These are phyloP conservation scores for Dissophora ornata DNA, from an alignment of 192 early-diverging fungal genomes.

Conservation along the genomic window DNA sequence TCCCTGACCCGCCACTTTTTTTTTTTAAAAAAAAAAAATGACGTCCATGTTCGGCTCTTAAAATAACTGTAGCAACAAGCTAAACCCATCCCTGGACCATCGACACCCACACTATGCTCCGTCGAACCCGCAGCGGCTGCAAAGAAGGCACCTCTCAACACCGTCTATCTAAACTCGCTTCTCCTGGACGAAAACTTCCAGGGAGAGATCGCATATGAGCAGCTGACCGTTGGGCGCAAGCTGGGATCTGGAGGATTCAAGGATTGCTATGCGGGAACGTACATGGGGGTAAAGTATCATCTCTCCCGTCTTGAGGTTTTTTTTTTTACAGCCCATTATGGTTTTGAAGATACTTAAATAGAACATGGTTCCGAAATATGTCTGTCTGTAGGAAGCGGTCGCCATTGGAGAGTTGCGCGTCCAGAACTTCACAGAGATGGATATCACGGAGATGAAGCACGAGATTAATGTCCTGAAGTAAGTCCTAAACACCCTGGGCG, in stretches of 20 bases:
- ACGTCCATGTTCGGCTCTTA: too few species aligned
- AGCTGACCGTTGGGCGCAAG: constrained; percentile 71
- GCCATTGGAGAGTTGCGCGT: constrained; percentile 81
- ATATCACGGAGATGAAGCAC: constrained; percentile 80
- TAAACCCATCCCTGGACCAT: constrained; percentile 75
- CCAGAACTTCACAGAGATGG: constrained; percentile 74
- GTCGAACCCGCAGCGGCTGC: constrained; percentile 58
- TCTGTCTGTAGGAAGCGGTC: constrained; percentile 70
- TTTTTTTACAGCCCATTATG: too few species aligned
- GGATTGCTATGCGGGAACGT: constrained; percentile 78
- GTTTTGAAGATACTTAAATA: too few species aligned
- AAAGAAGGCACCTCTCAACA: constrained; percentile 54
- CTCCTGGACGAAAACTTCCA: constrained; percentile 59
- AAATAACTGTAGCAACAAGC: constrained; percentile 67
- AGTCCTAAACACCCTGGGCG: too few species aligned
- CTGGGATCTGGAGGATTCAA: constrained; percentile 84
- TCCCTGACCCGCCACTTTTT: too few species aligned
- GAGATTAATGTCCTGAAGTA: constrained; percentile 84
- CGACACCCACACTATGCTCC: constrained; percentile 71
- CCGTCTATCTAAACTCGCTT: constrained; percentile 60
- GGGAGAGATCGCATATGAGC: constrained; percentile 72
- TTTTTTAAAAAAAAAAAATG: background rate
- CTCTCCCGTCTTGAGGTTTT: too few species aligned
- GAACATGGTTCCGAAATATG: too few species aligned
- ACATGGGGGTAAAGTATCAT: constrained; percentile 62